A percentile compares a stretch with the other conserved stretches of the same genome.
These are phyloP conservation scores for Cryptococcus sp. DNA, from an alignment of 1,284 basidiomycete genomes.

Conservation along the genomic window DNA sequence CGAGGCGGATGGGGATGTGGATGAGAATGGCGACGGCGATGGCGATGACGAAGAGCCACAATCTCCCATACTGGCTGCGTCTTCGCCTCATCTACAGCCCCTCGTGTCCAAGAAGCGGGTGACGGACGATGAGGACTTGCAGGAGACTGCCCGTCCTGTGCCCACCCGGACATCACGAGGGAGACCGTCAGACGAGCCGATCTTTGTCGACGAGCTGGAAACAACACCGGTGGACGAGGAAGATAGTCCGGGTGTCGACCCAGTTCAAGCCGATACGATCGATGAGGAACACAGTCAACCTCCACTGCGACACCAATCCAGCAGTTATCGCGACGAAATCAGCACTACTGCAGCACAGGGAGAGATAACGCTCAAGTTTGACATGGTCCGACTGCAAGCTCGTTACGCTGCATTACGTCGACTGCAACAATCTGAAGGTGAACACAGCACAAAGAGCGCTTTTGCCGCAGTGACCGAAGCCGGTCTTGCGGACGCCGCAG, in stretches of 20 bases:
- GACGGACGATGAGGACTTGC: too few relatives aligned
- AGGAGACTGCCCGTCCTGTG: too few relatives aligned
- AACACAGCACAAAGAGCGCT: slow-evolving; percentile 21
- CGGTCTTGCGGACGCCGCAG: slow-evolving; percentile 54
- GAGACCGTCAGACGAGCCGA: background rate
- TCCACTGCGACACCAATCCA: slow-evolving; percentile 1
- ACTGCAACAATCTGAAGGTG: background rate
- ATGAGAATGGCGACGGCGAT: slow-evolving; percentile 21
- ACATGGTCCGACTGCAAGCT: slow-evolving; percentile 30
- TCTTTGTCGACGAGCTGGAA: slow-evolving; percentile 10
- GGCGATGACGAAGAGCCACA: slow-evolving; percentile 6
- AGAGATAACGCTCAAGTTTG: slow-evolving; percentile 42
- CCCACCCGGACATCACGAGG: too few relatives aligned
- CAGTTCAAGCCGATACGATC: background rate
- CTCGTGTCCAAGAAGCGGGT: too few relatives aligned
- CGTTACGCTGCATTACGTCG: slow-evolving; percentile 23
- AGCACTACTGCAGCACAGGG: slow-evolving; percentile 29
- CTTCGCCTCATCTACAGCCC: background rate
- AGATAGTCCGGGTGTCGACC: background rate
- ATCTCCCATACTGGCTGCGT: background rate
- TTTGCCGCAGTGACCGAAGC: slow-evolving; percentile 27
- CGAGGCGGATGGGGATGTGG: slow-evolving; percentile 19
- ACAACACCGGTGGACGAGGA: background rate
- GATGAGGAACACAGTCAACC: background rate
- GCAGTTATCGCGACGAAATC: slow-evolving; percentile 44